phyloP scores from a whole-genome alignment of 164 flowering plant species.

The Malania oleifera region DNA sequence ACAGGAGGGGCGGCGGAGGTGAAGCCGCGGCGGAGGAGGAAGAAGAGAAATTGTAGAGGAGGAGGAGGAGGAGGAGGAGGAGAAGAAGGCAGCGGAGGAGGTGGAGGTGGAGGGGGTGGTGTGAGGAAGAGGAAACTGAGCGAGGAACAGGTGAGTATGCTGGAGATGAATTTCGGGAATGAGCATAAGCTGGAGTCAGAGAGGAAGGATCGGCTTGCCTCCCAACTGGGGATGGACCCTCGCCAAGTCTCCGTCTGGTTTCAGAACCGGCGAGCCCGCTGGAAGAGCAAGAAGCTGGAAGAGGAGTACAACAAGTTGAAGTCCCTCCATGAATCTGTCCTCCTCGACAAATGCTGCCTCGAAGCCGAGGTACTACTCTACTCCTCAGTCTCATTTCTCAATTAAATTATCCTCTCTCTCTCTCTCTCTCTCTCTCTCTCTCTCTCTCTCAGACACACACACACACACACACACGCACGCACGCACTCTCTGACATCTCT shows the following conservation, averaged over 20 bases:
- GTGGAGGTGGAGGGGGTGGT: slow-evolving; percentile 8
- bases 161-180: slow-evolving; percentile 47
- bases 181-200: slow-evolving; percentile 67
- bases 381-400: too few species aligned
- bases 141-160: slow-evolving; percentile 38
- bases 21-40: slow-evolving; percentile 34
- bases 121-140: slow-evolving; percentile 59
- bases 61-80: too few species aligned
- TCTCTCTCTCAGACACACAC: neutral
- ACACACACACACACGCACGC: too few species aligned
- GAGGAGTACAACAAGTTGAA: slow-evolving; percentile 49
- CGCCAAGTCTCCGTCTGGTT: slow-evolving; percentile 81
- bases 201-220: slow-evolving; percentile 55
- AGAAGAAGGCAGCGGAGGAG: slow-evolving; percentile 16
- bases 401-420: slow-evolving; percentile 8
- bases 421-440: neutral
- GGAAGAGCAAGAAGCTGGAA: slow-evolving; percentile 69
- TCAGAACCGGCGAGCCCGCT: slow-evolving; percentile 68
- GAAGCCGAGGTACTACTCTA: slow-evolving; percentile 48
- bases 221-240: slow-evolving; percentile 61
- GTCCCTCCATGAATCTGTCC: slow-evolving; percentile 28
- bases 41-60: slow-evolving; percentile 27
- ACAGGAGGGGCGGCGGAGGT: slow-evolving; percentile 22
- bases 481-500: too few species aligned
- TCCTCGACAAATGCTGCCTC: slow-evolving; percentile 55